Percentiles rank a stretch among this genome's conserved stretches.
phyloP scores from a whole-genome alignment of 2,329 filamentous ascomycete species.

The Dactylonectria estremocensis region DNA sequence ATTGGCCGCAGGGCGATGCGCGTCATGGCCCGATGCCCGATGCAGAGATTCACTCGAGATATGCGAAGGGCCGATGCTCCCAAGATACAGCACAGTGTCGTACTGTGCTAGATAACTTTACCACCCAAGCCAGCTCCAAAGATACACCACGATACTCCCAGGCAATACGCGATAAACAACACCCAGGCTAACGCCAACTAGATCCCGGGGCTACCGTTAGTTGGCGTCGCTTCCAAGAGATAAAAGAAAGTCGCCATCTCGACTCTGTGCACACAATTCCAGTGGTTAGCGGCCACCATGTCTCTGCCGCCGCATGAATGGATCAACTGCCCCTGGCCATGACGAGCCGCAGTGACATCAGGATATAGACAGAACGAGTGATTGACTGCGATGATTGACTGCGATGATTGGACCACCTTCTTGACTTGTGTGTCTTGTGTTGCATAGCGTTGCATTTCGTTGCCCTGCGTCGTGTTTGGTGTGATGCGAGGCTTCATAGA shows the following conservation, averaged over 20 bases:
- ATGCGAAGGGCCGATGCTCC: background rate
- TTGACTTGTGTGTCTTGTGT: background rate
- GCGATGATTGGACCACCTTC: slow-evolving; percentile 3
- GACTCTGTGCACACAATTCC: background rate
- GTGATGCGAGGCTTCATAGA: background rate
- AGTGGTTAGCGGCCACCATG: background rate
- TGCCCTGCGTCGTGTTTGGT: background rate
- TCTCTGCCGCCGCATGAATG: background rate
- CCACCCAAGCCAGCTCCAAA: too few relatives aligned
- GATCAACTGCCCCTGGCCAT: background rate
- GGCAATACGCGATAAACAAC: background rate
- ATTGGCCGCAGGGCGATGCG: slow-evolving; percentile 8
- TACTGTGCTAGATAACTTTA: too few relatives aligned
- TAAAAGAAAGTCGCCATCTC: background rate
- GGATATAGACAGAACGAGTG: background rate
- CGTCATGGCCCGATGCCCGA: slow-evolving; percentile 1
- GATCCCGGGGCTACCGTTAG: background rate
- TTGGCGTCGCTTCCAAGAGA: background rate
- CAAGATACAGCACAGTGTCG: background rate
- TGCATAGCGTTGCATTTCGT: background rate
- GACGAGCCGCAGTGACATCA: background rate
- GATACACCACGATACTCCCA: background rate
- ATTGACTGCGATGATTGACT: too few relatives aligned
- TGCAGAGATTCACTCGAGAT: background rate
- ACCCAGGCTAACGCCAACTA: background rate